These are phyloP conservation scores for Elymus sibiricus DNA, from an alignment of 176 grass and related monocot species.

Conservation along the genomic window DNA sequence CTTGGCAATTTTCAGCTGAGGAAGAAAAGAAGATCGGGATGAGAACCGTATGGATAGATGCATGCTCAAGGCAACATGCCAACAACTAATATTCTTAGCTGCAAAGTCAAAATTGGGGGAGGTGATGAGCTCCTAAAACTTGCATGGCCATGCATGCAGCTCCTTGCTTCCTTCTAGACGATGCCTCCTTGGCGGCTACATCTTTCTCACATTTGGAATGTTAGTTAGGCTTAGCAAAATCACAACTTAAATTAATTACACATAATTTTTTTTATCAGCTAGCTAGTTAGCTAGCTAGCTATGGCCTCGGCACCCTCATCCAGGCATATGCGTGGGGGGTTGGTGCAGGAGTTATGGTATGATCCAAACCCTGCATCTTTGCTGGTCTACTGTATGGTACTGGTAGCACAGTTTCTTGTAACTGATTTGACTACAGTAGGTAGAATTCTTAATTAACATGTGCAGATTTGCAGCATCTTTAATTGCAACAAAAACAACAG, in stretches of 20 bases:
- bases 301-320: neutral
- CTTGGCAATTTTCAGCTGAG: constrained; percentile 32
- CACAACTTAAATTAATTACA: neutral
- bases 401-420: neutral
- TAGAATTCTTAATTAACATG: neutral
- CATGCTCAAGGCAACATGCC: constrained; percentile 18
- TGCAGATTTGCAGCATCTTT: neutral
- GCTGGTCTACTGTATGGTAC: neutral
- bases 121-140: neutral
- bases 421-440: neutral
- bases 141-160: neutral
- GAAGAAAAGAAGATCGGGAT: neutral
- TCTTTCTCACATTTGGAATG: neutral
- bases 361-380: neutral
- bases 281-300: neutral
- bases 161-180: neutral
- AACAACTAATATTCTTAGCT: constrained; percentile 28
- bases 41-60: neutral
- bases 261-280: neutral
- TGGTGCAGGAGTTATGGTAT: constrained; percentile 11
- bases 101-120: constrained; percentile 34
- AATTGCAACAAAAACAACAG: neutral
- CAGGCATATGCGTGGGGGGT: neutral
- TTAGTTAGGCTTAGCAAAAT: neutral
- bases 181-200: neutral